Evolutionary conservation across 2,329 filamentous ascomycete genomes (phyloP), one percentile per base, ranked within the genome.

Genomic region (Pseudogymnoascus sp.): DNA sequence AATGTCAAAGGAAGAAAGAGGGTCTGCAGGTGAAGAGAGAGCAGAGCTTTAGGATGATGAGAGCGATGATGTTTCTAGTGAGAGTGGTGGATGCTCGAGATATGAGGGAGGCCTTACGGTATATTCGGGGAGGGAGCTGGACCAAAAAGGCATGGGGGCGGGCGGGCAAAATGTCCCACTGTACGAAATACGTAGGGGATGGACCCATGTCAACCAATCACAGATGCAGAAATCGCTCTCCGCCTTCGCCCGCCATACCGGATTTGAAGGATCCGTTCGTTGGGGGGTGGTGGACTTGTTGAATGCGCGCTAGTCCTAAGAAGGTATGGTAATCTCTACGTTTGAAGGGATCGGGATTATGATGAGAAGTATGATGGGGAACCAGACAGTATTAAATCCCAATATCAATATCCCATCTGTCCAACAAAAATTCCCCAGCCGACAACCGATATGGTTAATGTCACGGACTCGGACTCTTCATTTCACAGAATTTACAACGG

Each of bases 271-370:
- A 53, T 53, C 47, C 47, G 47, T 53, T 53, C 47, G 47, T 53
- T 53, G 47, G 47, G 47, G 47, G 47, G 15, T 53, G 47, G 47
- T 53, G 47, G 47, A 53, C 28, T 53, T 53, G 47, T 53, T 53
- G 47, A 53, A 53, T 53, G 6, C 47, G 33, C 4, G 47, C 47
- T 53, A 53, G 28, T 33, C 47, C 47, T 35, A 53, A 53, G 28
- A 35, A 0, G 47, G 47, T 20, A 53, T 33, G 28, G 47, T 53
- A 14, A 6, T 2, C 47, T 53, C 47, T 28, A 35, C 47, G 28
- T 53, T 53, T 53, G 47, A 33, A 33, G 28, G 47, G 47, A 53
- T 53, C 28, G 15, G 47, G 33, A 33, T 53, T 53, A 53, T 33
- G 33, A 18, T 53, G 47, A 53, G 47, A 53, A 53, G n/a, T 12